Evolutionary conservation across 106 monocot species (phyloP).

Genomic region (Phalaenopsis aphrodite): DNA sequence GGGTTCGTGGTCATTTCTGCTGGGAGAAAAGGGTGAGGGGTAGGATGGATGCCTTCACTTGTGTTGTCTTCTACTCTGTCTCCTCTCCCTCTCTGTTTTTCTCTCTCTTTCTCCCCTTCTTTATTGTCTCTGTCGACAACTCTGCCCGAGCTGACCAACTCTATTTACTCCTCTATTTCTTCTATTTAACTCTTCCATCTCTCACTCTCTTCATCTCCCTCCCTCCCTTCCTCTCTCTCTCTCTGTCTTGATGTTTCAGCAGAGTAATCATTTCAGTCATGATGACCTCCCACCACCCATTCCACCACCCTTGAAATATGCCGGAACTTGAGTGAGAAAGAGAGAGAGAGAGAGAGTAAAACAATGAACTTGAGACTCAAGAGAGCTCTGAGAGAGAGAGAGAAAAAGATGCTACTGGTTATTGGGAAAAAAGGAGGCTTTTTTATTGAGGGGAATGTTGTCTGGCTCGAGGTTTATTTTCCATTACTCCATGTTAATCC

Average conservation of each 20-base stretch:
- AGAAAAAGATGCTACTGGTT: background rate
- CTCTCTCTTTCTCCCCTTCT: background rate
- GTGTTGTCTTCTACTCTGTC: constrained; percentile 3
- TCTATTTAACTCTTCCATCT: background rate
- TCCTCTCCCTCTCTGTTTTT: background rate
- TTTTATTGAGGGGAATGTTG: constrained; percentile 9
- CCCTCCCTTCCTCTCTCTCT: too few species aligned
- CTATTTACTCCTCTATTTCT: background rate
- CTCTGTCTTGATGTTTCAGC: background rate
- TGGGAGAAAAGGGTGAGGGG: background rate
- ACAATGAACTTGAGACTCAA: background rate
- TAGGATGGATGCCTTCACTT: background rate
- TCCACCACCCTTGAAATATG: constrained; percentile 1
- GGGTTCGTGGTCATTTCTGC: constrained; percentile 7
- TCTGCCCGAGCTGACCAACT: background rate
- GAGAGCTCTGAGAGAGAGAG: too few species aligned
- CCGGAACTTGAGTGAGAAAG: background rate
- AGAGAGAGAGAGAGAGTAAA: background rate
- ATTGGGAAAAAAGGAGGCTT: background rate
- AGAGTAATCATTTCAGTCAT: constrained; percentile 5
- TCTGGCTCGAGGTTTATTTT: constrained; percentile 4
- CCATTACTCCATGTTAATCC: background rate
- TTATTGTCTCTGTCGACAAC: background rate
- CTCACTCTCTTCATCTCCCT: background rate
- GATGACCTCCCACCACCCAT: background rate